Evolutionary conservation across 1,139 yeast species (phyloP).

Genomic region (Eremothecium gossypii): DNA sequence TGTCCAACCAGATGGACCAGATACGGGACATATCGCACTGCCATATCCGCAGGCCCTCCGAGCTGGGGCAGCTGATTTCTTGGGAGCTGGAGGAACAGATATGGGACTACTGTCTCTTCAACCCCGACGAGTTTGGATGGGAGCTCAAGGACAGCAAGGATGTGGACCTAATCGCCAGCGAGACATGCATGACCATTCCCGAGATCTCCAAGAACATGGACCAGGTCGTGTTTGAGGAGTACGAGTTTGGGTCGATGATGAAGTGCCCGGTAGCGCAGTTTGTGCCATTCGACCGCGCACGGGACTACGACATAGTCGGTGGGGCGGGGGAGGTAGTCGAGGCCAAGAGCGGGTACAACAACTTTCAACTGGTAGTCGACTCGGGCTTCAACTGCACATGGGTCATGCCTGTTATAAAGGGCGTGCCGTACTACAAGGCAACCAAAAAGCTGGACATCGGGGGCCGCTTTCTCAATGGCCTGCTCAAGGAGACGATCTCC

Average conservation of each 20-base stretch:
- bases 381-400: slow-evolving; percentile 85
- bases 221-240: slow-evolving; percentile 91
- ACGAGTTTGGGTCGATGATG: slow-evolving; percentile 54
- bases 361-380: slow-evolving; percentile 75
- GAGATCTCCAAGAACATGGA: slow-evolving; percentile 78
- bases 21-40: slow-evolving; percentile 72
- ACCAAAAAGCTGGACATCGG: slow-evolving; percentile 64
- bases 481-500: slow-evolving; percentile 73
- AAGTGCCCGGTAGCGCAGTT: slow-evolving; percentile 51
- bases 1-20: slow-evolving; percentile 60
- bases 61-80: slow-evolving; percentile 77
- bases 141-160: slow-evolving; percentile 28
- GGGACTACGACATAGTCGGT: slow-evolving; percentile 8
- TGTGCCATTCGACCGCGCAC: slow-evolving; percentile 40
- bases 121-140: slow-evolving; percentile 29
- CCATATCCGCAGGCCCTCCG: slow-evolving; percentile 71
- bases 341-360: slow-evolving; percentile 31
- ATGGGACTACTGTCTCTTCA: slow-evolving; percentile 72
- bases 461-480: slow-evolving; percentile 76
- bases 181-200: slow-evolving; percentile 76
- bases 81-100: slow-evolving; percentile 92
- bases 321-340: slow-evolving; percentile 10
- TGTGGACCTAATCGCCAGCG: slow-evolving; percentile 35
- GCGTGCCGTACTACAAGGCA: slow-evolving; percentile 70
- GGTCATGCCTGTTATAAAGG: slow-evolving; percentile 76